phyloP scores from a whole-genome alignment of 305 asterid species.

The Nicotiana rustica region DNA sequence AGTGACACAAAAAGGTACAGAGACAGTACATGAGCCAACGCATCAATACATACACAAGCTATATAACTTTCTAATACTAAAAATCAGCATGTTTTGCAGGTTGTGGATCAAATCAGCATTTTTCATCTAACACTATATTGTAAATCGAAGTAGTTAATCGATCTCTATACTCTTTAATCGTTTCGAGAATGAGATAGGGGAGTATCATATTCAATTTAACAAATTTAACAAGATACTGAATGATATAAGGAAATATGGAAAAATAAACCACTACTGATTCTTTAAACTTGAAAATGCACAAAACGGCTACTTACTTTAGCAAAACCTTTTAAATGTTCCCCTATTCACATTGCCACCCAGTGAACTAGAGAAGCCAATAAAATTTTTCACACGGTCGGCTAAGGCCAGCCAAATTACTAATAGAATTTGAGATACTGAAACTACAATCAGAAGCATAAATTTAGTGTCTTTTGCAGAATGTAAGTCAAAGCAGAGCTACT shows the following conservation, averaged over 20 bases:
- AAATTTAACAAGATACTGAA: neutral
- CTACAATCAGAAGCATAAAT: slow-evolving; percentile 27
- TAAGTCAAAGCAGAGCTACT: neutral
- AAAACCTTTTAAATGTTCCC: neutral
- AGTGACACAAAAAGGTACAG: neutral
- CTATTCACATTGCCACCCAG: neutral
- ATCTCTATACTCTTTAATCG: neutral
- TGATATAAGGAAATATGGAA: neutral
- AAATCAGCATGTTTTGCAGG: too few relatives aligned
- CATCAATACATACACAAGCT: too few relatives aligned
- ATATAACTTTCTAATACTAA: too few relatives aligned
- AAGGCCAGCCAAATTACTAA: neutral
- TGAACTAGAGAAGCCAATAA: neutral
- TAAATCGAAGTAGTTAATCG: neutral
- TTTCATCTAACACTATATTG: neutral
- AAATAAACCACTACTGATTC: neutral
- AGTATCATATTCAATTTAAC: neutral
- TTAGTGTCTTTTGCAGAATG: slow-evolving; percentile 9
- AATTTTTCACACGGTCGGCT: neutral
- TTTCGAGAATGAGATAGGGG: neutral
- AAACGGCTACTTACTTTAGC: neutral
- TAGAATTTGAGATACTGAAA: neutral
- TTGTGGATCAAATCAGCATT: too few relatives aligned
- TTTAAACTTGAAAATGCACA: neutral
- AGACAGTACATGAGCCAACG: too few relatives aligned